These are phyloP conservation scores for Syzygium syzygioides DNA, from an alignment of 441 rosid species.

Conservation along the genomic window DNA sequence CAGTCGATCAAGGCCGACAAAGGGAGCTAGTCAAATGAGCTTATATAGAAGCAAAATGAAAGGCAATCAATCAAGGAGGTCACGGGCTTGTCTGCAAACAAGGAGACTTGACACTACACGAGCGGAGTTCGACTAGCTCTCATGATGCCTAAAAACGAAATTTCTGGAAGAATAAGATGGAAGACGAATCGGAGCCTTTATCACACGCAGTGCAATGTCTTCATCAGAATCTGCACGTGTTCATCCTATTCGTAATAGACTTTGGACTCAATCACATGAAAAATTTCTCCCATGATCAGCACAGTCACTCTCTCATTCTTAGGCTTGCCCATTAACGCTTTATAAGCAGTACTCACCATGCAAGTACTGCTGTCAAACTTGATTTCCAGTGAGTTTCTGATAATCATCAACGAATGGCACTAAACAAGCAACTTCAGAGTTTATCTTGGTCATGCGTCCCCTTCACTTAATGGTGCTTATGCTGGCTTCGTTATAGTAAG, in stretches of 20 bases:
- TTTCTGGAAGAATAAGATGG: not conserved
- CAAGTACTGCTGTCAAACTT: not conserved
- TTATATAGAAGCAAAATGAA: not conserved
- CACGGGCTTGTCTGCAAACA: not conserved
- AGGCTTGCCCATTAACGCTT: not conserved
- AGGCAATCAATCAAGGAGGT: not conserved
- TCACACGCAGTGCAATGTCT: not conserved
- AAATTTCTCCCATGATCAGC: not conserved
- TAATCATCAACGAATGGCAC: not conserved
- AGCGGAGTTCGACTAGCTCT: not conserved
- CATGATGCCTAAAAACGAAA: not conserved
- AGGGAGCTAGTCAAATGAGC: not conserved
- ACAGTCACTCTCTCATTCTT: not conserved
- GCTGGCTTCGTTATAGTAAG: not conserved
- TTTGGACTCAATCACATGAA: not conserved
- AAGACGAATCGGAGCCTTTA: not conserved
- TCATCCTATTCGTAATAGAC: not conserved
- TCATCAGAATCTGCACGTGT: not conserved
- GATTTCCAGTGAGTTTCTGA: not conserved
- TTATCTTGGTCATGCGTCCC: not conserved
- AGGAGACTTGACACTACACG: not conserved
- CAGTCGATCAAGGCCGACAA: not conserved
- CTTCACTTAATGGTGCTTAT: not conserved
- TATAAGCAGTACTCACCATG: not conserved
- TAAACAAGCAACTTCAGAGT: not conserved